Percentiles rank a stretch among this genome's conserved stretches.
phyloP scores from a whole-genome alignment of 257 asterid species.

The Buddleja alternifolia region DNA sequence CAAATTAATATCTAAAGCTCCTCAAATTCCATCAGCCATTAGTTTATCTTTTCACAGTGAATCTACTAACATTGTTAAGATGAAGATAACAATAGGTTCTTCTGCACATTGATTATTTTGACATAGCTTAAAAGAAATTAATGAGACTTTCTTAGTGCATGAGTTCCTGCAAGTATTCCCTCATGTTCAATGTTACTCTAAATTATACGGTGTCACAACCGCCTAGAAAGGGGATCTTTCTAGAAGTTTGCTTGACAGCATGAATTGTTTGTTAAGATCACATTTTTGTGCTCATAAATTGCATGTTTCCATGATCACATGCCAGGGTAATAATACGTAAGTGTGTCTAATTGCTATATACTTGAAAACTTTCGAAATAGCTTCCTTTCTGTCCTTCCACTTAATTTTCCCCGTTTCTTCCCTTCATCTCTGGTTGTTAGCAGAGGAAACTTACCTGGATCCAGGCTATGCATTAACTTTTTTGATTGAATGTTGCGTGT shows the following conservation, averaged over 20 bases:
- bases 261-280: background rate
- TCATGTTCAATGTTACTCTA: constrained; percentile 1
- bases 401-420: background rate
- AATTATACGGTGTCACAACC: background rate
- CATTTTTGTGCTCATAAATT: constrained; percentile 3
- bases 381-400: background rate
- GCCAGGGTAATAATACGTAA: background rate
- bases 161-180: constrained; percentile 1
- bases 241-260: background rate
- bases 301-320: constrained; percentile 1
- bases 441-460: background rate
- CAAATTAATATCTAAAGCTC: background rate
- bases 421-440: constrained; percentile 6
- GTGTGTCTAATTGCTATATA: background rate
- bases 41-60: background rate
- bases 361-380: background rate
- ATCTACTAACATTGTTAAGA: background rate
- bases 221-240: background rate
- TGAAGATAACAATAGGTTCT: constrained; percentile 1
- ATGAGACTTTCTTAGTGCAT: background rate
- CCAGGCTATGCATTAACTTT: constrained; percentile 2
- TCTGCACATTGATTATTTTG: background rate
- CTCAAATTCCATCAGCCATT: background rate
- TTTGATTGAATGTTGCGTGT: constrained; percentile 14
- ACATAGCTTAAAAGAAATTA: constrained; percentile 16